Evolutionary conservation across 2,329 filamentous ascomycete species (phyloP).

Genomic region (Thermomyces lanuginosus): DNA sequence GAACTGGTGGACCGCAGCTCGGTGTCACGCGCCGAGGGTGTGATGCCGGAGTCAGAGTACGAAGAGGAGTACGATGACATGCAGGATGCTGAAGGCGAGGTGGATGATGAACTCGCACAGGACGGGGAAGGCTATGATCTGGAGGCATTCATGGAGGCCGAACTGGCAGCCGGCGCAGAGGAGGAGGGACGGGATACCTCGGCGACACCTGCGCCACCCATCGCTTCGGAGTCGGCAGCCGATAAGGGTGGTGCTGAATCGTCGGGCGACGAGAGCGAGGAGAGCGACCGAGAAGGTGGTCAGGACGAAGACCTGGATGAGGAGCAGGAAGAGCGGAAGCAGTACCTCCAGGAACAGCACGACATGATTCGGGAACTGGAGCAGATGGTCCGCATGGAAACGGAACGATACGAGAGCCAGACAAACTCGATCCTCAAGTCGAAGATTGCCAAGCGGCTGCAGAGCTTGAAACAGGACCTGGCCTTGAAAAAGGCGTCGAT

Average conservation of each 20-base stretch:
- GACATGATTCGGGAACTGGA: constrained; percentile 31
- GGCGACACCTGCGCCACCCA: constrained; percentile 10
- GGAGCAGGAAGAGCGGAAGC: constrained; percentile 27
- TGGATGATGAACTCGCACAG: constrained; percentile 28
- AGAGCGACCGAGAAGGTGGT: constrained; percentile 19
- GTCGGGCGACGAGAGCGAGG: constrained; percentile 27
- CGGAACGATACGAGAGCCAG: constrained; percentile 24
- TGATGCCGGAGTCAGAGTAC: constrained; percentile 29
- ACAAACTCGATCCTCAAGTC: constrained; percentile 25
- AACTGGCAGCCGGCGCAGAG: constrained; percentile 23
- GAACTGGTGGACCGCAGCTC: constrained; percentile 45
- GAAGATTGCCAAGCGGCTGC: constrained; percentile 30
- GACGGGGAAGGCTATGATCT: constrained; percentile 13
- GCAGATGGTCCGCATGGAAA: constrained; percentile 22
- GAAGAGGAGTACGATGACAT: constrained; percentile 35
- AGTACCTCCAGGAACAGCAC: constrained; percentile 27
- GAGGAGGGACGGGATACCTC: constrained; percentile 13
- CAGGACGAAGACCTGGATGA: constrained; percentile 26
- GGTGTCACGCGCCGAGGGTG: constrained; percentile 27
- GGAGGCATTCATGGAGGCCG: constrained; percentile 24
- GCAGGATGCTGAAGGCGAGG: constrained; percentile 34
- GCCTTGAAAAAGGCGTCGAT: constrained; percentile 28
- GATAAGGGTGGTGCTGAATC: constrained; percentile 20
- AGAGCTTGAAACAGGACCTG: constrained; percentile 28
- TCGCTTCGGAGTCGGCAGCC: constrained; percentile 17